A percentile compares a stretch with the other conserved stretches of the same genome.
phyloP scores from a whole-genome alignment of 225 moss, liverwort and hornwort species.

The Thuidium tamariscinum region DNA sequence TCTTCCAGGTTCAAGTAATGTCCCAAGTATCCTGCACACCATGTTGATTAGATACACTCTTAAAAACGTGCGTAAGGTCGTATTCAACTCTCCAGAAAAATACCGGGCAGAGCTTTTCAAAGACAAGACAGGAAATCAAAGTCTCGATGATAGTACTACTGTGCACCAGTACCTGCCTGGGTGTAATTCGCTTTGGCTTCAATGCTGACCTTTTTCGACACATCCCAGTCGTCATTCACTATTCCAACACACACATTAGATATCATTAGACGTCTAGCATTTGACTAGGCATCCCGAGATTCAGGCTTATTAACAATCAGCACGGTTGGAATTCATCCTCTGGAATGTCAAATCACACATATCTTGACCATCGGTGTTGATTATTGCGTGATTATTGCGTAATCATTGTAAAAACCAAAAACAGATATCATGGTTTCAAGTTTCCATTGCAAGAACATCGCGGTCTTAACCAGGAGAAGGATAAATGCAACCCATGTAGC shows the following conservation, averaged over 20 bases:
- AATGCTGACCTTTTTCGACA: slow-evolving; percentile 20
- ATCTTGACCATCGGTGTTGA: neutral
- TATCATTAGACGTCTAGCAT: neutral
- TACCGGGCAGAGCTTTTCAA: neutral
- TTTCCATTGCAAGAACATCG: neutral
- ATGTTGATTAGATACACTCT: neutral
- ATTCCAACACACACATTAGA: neutral
- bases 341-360: neutral
- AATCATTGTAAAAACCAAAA: neutral
- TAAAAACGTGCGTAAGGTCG: neutral
- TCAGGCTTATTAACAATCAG: neutral
- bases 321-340: neutral
- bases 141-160: neutral
- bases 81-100: neutral
- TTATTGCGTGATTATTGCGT: neutral
- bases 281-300: neutral
- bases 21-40: slow-evolving; percentile 50
- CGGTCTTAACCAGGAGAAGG: neutral
- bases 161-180: slow-evolving; percentile 63
- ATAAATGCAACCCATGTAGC: neutral
- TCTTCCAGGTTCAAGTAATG: slow-evolving; percentile 55
- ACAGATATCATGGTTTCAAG: neutral
- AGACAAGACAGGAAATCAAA: neutral
- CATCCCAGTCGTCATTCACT: slow-evolving; percentile 74
- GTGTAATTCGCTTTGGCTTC: slow-evolving; percentile 58